A percentile compares a stretch with the other conserved stretches of the same genome.
Evolutionary conservation across 345 rosid genomes (phyloP).

Genomic region (Eucalyptus marginata): DNA sequence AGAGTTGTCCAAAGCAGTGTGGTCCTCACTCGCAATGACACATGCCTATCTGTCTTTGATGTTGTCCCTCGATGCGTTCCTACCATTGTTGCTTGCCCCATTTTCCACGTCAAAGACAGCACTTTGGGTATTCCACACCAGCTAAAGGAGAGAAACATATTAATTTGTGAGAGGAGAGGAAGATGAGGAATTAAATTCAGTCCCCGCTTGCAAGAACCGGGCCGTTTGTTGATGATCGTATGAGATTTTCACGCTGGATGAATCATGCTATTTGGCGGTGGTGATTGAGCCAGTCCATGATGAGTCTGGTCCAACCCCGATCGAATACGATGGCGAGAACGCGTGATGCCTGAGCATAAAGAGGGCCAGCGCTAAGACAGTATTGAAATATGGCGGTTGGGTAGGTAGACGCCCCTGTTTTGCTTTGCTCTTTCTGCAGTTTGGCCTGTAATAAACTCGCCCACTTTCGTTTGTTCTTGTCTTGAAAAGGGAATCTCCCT

Average conservation of each 20-base stretch:
- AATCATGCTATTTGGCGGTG: not conserved
- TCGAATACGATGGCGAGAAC: not conserved
- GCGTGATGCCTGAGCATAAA: not conserved
- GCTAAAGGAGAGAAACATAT: not conserved
- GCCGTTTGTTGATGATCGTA: not conserved
- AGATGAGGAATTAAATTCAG: not conserved
- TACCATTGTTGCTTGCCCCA: not conserved
- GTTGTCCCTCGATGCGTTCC: not conserved
- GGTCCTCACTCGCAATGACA: not conserved
- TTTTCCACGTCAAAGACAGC: not conserved
- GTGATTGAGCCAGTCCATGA: not conserved
- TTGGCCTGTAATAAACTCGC: not conserved
- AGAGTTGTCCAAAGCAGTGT: not conserved
- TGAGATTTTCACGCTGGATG: not conserved
- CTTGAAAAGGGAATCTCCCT: not conserved
- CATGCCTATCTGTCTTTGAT: not conserved
- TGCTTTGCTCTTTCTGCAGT: not conserved
- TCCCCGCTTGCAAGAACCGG: not conserved
- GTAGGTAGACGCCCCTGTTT: not conserved
- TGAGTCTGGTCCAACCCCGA: not conserved
- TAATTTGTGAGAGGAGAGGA: not conserved
- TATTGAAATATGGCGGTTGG: not conserved
- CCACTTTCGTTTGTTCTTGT: not conserved
- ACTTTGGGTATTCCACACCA: not conserved
- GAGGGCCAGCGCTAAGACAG: not conserved